phyloP scores from a whole-genome alignment of 805 yeast genomes.

The Lipomyces yamanashiensis region DNA sequence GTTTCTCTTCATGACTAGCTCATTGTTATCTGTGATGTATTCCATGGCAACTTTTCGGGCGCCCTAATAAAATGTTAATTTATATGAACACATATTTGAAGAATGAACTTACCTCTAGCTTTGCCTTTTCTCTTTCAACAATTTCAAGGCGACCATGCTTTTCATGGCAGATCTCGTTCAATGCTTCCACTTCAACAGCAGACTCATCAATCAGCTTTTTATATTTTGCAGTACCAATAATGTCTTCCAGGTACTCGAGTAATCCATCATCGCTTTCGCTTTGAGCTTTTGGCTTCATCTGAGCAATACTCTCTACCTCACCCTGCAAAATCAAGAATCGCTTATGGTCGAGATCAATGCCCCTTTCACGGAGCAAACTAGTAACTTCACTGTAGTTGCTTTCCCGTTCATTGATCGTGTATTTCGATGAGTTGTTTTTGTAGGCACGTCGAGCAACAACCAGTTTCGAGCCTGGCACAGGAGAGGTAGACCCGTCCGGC shows the following conservation, averaged over 20 bases:
- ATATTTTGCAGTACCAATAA: slow-evolving; percentile 90
- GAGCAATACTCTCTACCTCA: slow-evolving; percentile 97
- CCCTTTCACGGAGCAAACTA: slow-evolving; percentile 69
- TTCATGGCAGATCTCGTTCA: slow-evolving; percentile 79
- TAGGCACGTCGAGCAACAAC: slow-evolving; percentile 81
- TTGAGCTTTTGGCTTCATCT: slow-evolving; percentile 98
- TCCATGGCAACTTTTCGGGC: slow-evolving; percentile 71
- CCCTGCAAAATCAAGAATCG: slow-evolving; percentile 94
- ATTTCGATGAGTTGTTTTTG: slow-evolving; percentile 75
- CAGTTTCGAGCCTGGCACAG: slow-evolving; percentile 60
- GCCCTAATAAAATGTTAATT: slow-evolving; percentile 41
- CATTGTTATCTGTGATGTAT: slow-evolving; percentile 68
- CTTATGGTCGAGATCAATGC: slow-evolving; percentile 93
- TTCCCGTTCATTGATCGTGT: slow-evolving; percentile 69
- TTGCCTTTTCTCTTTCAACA: slow-evolving; percentile 74
- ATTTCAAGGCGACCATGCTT: slow-evolving; percentile 78
- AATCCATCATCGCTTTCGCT: slow-evolving; percentile 90
- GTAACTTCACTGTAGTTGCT: slow-evolving; percentile 84
- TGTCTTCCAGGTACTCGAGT: slow-evolving; percentile 92
- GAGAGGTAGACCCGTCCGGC: slow-evolving; percentile 51
- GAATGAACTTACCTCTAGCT: slow-evolving; percentile 41
- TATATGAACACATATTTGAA: neutral
- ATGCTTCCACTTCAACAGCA: slow-evolving; percentile 63
- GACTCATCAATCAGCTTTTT: slow-evolving; percentile 74
- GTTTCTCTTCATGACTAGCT: slow-evolving; percentile 57